A percentile compares a stretch with the other conserved stretches of the same genome.
phyloP scores from a whole-genome alignment of 768 basidiomycete genomes.

The Mycena rosella region DNA sequence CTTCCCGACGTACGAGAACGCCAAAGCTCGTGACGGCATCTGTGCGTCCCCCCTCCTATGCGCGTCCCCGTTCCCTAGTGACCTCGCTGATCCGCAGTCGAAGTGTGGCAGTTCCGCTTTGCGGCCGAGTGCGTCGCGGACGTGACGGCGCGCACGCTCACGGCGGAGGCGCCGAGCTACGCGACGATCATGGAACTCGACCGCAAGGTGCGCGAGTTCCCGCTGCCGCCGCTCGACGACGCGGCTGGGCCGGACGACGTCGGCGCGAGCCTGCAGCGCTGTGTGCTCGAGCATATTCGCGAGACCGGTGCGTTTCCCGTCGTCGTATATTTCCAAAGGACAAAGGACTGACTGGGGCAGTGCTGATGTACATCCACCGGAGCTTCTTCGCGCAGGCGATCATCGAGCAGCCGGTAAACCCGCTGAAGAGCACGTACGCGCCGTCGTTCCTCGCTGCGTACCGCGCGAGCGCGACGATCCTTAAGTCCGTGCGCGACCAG shows the following conservation, averaged over 20 bases:
- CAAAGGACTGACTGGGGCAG: constrained; percentile 45
- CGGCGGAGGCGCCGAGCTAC: constrained; percentile 74
- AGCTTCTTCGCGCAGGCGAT: constrained; percentile 81
- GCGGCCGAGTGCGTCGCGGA: constrained; percentile 75
- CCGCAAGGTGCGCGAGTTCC: constrained; percentile 75
- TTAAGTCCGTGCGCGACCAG: constrained; percentile 64
- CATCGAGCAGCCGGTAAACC: constrained; percentile 74
- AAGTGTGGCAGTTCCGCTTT: constrained; percentile 74
- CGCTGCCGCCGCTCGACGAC: constrained; percentile 62
- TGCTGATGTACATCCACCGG: constrained; percentile 73
- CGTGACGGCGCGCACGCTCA: constrained; percentile 70
- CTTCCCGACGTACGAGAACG: constrained; percentile 60
- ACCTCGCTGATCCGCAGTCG: constrained; percentile 54
- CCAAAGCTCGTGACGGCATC: constrained; percentile 44
- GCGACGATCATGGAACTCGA: constrained; percentile 76
- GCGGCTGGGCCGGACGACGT: constrained; percentile 49
- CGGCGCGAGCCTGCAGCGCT: constrained; percentile 56
- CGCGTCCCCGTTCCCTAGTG: neutral
- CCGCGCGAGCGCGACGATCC: constrained; percentile 67
- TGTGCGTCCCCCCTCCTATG: constrained; percentile 39
- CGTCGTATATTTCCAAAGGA: no score
- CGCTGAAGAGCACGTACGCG: constrained; percentile 73
- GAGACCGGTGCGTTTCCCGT: constrained; percentile 55
- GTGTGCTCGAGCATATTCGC: constrained; percentile 62
- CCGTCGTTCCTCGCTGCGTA: constrained; percentile 76